Conservation (phyloP, 1,284 basidiomycete genomes). For the Puccinia horiana region DNA sequence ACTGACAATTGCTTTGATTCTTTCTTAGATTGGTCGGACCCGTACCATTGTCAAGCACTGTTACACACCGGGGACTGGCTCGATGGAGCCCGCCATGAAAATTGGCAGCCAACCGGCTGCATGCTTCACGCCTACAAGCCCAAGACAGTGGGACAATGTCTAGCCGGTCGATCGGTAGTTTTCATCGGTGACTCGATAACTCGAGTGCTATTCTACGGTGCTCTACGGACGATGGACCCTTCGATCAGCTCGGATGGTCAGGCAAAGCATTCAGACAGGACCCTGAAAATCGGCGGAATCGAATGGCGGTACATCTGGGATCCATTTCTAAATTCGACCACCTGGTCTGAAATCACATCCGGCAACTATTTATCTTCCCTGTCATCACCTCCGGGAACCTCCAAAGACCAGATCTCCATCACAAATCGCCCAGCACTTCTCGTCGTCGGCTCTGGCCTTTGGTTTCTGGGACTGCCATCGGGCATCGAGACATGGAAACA, state of each 20-base stretch:
- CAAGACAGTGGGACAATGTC: slow-evolving; percentile 50
- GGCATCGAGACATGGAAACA: slow-evolving; percentile 25
- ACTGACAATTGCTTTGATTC: no score
- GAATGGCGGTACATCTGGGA: slow-evolving; percentile 58
- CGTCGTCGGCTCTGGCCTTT: slow-evolving; percentile 78
- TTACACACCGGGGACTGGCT: slow-evolving; percentile 45
- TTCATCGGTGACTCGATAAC: slow-evolving; percentile 86
- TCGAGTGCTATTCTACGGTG: slow-evolving; percentile 74
- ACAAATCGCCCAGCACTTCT: slow-evolving; percentile 66
- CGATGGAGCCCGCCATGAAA: slow-evolving; percentile 22
- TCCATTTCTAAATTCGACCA: slow-evolving; percentile 70
- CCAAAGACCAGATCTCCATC: not conserved
- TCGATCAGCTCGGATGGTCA: slow-evolving; percentile 58
- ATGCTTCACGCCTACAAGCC: slow-evolving; percentile 48
- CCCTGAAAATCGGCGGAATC: slow-evolving; percentile 65
- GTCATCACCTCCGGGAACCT: slow-evolving; percentile 46
- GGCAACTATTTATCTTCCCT: slow-evolving; percentile 52
- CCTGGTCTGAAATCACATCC: slow-evolving; percentile 60
- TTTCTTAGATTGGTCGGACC: slow-evolving; percentile 43
- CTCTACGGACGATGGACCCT: slow-evolving; percentile 58
- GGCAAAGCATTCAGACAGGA: slow-evolving; percentile 53
- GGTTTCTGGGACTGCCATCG: slow-evolving; percentile 69
- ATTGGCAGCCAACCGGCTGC: slow-evolving; percentile 49
- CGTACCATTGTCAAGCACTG: slow-evolving; percentile 48
- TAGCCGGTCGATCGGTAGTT: slow-evolving; percentile 61